Evolutionary conservation across 2,329 filamentous ascomycete genomes (phyloP).

Genomic region (Xylaria hypoxylon): DNA sequence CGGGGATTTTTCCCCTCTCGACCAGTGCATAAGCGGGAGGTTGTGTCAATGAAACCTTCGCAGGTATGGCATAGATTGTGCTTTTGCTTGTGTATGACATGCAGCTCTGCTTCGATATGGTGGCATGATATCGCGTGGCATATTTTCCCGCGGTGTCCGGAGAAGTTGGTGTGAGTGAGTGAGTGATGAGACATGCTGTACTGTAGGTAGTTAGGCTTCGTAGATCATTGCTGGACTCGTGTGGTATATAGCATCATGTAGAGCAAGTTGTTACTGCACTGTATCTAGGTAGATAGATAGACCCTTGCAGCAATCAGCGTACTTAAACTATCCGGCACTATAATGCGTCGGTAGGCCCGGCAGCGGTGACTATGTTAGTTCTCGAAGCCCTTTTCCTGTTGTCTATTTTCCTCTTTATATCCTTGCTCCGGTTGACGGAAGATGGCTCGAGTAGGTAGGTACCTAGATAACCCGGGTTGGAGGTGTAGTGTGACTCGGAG

Average conservation of each 20-base stretch:
- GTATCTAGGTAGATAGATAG: neutral
- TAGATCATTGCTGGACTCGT: neutral
- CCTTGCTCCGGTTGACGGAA: neutral
- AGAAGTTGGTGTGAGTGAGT: neutral
- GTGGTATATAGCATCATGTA: neutral
- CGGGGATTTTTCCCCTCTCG: neutral
- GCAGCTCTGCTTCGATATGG: conserved; percentile 10
- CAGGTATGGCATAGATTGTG: conserved; percentile 27
- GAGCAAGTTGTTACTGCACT: conserved; percentile 7
- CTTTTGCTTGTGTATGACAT: conserved; percentile 5
- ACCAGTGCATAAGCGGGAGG: conserved; percentile 1
- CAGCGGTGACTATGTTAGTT: conserved; percentile 22
- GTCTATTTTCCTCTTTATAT: neutral
- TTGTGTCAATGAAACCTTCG: conserved; percentile 12
- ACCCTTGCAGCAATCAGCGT: conserved; percentile 27
- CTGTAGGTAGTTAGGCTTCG: neutral
- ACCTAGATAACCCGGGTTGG: no score
- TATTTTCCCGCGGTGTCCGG: conserved; percentile 14
- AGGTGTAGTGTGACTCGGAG: no score
- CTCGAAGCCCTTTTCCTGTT: conserved; percentile 23
- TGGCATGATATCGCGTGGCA: conserved; percentile 21
- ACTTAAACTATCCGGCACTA: no score
- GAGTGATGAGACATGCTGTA: neutral
- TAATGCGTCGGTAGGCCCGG: conserved; percentile 34
- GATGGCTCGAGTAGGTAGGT: conserved; percentile 2